Evolutionary conservation across 305 asterid species (phyloP), one percentile per base, ranked within the genome.

Genomic region (Fraxinus sp.): DNA sequence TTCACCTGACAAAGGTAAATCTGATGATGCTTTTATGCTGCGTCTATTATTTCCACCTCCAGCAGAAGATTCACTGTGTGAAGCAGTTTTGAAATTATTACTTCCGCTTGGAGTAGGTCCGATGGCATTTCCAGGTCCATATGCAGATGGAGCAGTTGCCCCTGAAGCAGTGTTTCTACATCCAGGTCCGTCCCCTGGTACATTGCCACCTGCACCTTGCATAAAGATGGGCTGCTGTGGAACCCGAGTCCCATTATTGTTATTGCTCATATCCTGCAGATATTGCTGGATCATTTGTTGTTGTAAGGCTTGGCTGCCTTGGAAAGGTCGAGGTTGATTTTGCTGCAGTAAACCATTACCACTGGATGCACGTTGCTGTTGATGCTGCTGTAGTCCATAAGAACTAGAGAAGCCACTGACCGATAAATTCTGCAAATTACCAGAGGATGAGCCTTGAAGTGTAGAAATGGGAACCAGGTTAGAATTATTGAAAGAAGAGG

Each of bases 281-380:
- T 89, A 66, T 72, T 90, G 98, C 88, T 94, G 98, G 84, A 95
- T 88, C 95, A 91, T 92, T 73, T 91, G 97, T 59, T 94, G 97
- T 28, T 94, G 97, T 68, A 91, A 68, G n/a, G 87, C 89, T 84
- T 90, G 96, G 89, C 84, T 86, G 55, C 92, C 88, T 33, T 86
- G 94, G 0, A 91, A 59, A 7, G 86, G 66, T 82, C 79, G 84
- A 52, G 88, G 62, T 5, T 90, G 93, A 66, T 84, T 91, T 81
- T 90, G 94, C 81, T 83, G 90, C 16, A 77, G 79, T 26, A 79
- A 77, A 3, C 90, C 90, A 64, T 74, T 88, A 80, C 84, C 82
- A 20, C 74, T 87, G 36, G 75, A 77, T 52, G 87, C 22, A 30
- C 76, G 41, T 71, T 32, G 81, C 79, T 82, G 91, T 74, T 59